Evolutionary conservation across 192 early-diverging fungal genomes (phyloP), one percentile per base, ranked within the genome.

Genomic region (Neocallimastix lanati): DNA sequence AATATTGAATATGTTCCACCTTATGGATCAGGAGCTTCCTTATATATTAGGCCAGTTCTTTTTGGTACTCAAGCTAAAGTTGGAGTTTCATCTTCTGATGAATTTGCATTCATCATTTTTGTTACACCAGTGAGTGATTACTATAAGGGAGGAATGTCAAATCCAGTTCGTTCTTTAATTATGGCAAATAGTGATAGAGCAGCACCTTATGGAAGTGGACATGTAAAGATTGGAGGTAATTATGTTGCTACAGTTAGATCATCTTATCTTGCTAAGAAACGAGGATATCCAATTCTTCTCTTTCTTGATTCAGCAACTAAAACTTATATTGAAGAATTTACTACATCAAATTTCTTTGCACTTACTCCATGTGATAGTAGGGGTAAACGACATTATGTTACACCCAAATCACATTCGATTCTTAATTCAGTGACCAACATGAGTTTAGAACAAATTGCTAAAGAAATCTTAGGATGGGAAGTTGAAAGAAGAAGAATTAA

Each of bases 1-100:
- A 94, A 94, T 82, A 82, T 89, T 76, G 92, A 92, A 76, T 93
- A 85, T 79, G 90, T 94, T 9, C 93, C 93, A n/a, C 93, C 93
- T 11, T 86, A 87, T 58, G 90, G 85, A 13, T 88, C 90, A 28
- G 88, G 84, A 0, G 93, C 92, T n/a, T 85, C 90, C 13, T 79
- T 93, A 58, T 94, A 94, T 79, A 80, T 94, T 77, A 87, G 93
- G 40, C 93, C 93, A 21, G 86, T 93, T 76, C 82, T 93, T 38
- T 81, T 93, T 78, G 92, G 92, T 12, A 87, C 86, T 77, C 92
- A 92, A 4, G 84, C 90, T n/a, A 86, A 87, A 80, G 84, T 92
- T 78, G 90, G 90, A 6, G 84, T 94, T 81, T 82, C 80, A 76
- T 84, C 85, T 28, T 85, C 58, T 30, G 77, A 80, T 9, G 80